Evolutionary conservation across 345 rosid species (phyloP).

Genomic region (Sonneratia caseolaris): DNA sequence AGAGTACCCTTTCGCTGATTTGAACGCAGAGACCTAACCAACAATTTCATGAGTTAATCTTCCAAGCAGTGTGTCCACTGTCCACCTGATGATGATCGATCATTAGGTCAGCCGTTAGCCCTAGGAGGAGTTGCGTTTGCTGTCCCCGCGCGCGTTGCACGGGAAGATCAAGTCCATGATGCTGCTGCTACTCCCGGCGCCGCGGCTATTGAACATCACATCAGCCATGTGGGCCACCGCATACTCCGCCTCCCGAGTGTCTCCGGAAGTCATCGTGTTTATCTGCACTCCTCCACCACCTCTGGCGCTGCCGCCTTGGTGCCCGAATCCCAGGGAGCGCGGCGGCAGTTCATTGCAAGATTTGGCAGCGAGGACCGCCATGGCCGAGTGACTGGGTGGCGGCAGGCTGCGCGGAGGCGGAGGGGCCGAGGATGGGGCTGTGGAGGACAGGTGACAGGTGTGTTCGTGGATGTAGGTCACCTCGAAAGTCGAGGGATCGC

Average conservation of each 20-base stretch:
- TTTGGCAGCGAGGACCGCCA: slow-evolving; percentile 4
- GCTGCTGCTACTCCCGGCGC: slow-evolving; percentile 34
- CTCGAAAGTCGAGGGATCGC: slow-evolving; percentile 49
- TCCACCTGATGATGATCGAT: background rate
- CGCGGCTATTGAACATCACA: slow-evolving; percentile 40
- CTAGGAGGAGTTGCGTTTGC: background rate
- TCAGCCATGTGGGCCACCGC: slow-evolving; percentile 43
- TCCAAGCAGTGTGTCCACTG: too few species aligned
- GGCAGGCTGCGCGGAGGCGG: slow-evolving; percentile 13
- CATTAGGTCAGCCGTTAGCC: background rate
- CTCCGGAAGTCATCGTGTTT: background rate
- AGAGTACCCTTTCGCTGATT: background rate
- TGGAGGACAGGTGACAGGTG: slow-evolving; percentile 59
- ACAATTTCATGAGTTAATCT: too few species aligned
- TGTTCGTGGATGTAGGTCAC: slow-evolving; percentile 55
- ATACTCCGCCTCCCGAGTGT: background rate
- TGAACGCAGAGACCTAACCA: too few species aligned
- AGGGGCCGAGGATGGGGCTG: slow-evolving; percentile 31
- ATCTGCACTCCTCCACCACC: background rate
- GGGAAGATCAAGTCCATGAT: slow-evolving; percentile 41
- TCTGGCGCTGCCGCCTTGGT: background rate
- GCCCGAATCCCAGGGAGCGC: background rate
- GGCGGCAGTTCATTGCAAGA: slow-evolving; percentile 1
- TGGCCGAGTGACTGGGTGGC: background rate
- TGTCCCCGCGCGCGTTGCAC: background rate